Evolutionary conservation across 768 basidiomycete genomes (phyloP).

Genomic region (Suillus luteus): DNA sequence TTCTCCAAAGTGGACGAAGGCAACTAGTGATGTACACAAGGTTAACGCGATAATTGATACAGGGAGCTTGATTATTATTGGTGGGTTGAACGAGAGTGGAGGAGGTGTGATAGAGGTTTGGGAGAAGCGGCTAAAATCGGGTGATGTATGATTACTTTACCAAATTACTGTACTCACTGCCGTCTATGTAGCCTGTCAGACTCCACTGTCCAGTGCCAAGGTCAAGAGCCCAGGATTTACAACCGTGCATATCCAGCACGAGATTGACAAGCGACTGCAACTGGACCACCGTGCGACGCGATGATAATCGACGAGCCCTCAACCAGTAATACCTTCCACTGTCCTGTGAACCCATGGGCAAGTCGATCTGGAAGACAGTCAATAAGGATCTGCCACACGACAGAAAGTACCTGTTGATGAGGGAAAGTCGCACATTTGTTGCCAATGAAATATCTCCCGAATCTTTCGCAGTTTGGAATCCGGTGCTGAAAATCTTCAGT

Average conservation of each 20-base stretch:
- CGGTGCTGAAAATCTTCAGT: not conserved
- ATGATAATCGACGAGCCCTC: not conserved
- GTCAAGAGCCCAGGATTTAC: not conserved
- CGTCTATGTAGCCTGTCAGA: not conserved
- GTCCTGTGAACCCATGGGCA: not conserved
- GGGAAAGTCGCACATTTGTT: not conserved
- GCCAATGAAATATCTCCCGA: not conserved
- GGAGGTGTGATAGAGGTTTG: slow-evolving; percentile 69
- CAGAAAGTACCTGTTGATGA: not conserved
- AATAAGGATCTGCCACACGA: not conserved
- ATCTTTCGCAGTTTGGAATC: not conserved
- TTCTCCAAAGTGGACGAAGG: slow-evolving; percentile 47
- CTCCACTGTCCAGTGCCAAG: not conserved
- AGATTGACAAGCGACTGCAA: not conserved
- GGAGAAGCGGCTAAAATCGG: slow-evolving; percentile 28
- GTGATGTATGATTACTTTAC: not conserved
- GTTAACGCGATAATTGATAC: slow-evolving; percentile 63
- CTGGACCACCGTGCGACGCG: not conserved
- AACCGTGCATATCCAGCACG: not conserved
- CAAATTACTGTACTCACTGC: not conserved
- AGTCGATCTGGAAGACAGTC: not conserved
- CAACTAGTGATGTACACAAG: slow-evolving; percentile 51
- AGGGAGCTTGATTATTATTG: slow-evolving; percentile 53
- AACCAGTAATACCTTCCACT: not conserved
- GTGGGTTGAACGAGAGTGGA: slow-evolving; percentile 58